Evolutionary conservation across 164 flowering plant genomes (phyloP), one percentile per base, ranked within the genome.

Genomic region (Nymphaea colorata): DNA sequence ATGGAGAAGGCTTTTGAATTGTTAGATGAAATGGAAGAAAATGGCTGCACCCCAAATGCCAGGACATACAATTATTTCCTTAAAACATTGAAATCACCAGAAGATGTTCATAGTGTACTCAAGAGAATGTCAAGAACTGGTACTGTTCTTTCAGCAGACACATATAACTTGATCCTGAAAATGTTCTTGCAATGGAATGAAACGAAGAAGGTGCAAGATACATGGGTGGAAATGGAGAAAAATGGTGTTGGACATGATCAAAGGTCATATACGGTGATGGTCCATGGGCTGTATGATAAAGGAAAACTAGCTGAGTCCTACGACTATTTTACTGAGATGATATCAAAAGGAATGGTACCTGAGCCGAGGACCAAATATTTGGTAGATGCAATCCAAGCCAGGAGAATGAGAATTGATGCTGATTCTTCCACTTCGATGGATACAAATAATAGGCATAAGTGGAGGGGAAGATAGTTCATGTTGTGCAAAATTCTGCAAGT

Each of bases 201-300:
- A 68, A 68, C 70, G 59, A 79, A 79, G n/a, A 77, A 71, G 66
- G 84, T 81, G 10, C 70, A 68, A 66, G 70, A 70, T n/a, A 80
- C 76, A 14, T 94, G 96, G 96, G 59, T 64, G 66, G 90, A 84
- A 69, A 94, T 89, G 97, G 93, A 86, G 82, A 84, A 74, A 73
- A 76, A 76, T 67, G 96, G 96, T 6, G 47, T 83, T 61, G 95
- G 97, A 67, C 97, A 86, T 0, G 92, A 91, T 68, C 86, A 77
- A 41, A 66, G 92, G 62, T 87, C 97, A 16, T 94, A 87, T 73
- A 91, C 97, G 1, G 75, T 94, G 59, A 82, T 90, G 87, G 72
- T 94, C 64, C 97, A 94, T 76, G 86, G 93, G 61, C 78, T 84
- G 14, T 76, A 73, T 64, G 79, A 75, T 10, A 76, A 77, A 64